phyloP scores from a whole-genome alignment of 2,329 filamentous ascomycete species.

The Orbilia oligospora region DNA sequence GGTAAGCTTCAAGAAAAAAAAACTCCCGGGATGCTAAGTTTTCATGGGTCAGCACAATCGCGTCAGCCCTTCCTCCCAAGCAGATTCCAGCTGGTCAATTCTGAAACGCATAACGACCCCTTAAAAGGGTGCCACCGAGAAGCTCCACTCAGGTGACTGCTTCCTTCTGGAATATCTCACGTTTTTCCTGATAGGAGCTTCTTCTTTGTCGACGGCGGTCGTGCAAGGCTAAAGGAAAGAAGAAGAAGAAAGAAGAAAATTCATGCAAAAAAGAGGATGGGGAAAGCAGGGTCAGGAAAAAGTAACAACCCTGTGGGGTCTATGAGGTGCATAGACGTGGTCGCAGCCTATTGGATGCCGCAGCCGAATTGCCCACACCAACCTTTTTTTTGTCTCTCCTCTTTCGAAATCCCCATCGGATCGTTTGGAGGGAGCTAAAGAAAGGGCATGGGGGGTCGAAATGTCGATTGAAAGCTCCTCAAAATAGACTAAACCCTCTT shows the following conservation, averaged over 20 bases:
- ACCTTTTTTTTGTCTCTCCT: constrained; percentile 17
- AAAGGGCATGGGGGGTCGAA: constrained; percentile 43
- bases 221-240: constrained; percentile 45
- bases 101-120: constrained; percentile 59
- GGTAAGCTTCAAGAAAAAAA: constrained; percentile 44
- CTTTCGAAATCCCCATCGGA: constrained; percentile 47
- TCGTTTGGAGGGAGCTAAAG: constrained; percentile 45
- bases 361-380: constrained; percentile 56
- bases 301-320: constrained; percentile 55
- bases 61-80: constrained; percentile 56
- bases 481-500: constrained; percentile 44
- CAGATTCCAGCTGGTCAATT: constrained; percentile 59
- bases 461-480: constrained; percentile 48
- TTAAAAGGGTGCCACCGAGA: constrained; percentile 59
- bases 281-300: constrained; percentile 44
- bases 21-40: constrained; percentile 44
- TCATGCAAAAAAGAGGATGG: constrained; percentile 52
- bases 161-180: constrained; percentile 46
- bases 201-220: constrained; percentile 31
- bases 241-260: constrained; percentile 21
- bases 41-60: constrained; percentile 56
- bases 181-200: constrained; percentile 35
- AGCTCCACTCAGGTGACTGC: constrained; percentile 58
- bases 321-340: constrained; percentile 60
- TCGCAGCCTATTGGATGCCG: constrained; percentile 57